Conservation (phyloP, 352 stramenopile species). For the Globisporangium nunn region DNA sequence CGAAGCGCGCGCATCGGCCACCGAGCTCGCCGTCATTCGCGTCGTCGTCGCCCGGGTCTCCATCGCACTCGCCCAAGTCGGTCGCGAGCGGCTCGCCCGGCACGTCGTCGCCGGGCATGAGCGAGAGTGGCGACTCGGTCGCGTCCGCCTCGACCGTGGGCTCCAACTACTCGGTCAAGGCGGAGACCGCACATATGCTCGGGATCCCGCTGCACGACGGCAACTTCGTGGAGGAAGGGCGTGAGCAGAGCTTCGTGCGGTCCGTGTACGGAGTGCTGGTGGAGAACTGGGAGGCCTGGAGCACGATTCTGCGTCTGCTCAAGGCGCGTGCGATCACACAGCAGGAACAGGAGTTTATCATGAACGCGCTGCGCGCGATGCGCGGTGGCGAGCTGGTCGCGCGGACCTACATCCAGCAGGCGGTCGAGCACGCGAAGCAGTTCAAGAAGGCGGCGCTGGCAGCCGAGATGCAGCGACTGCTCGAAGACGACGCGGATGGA, state of each 20-base stretch:
- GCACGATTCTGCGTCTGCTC: constrained; percentile 74
- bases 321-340: constrained; percentile 61
- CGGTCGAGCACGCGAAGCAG: constrained; percentile 47
- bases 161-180: constrained; percentile 76
- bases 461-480: constrained; percentile 33
- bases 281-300: constrained; percentile 83
- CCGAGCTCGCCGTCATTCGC: constrained; percentile 57
- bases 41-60: constrained; percentile 59
- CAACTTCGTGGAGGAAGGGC: constrained; percentile 39
- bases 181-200: constrained; percentile 69
- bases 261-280: constrained; percentile 72
- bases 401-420: constrained; percentile 68
- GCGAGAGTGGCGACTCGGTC: constrained; percentile 50
- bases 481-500: constrained; percentile 15
- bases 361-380: constrained; percentile 63
- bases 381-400: constrained; percentile 51
- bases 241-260: constrained; percentile 52
- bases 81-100: constrained; percentile 37
- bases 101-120: constrained; percentile 57
- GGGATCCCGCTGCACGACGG: constrained; percentile 67
- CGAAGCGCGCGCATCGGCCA: constrained; percentile 54
- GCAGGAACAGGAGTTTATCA: constrained; percentile 76
- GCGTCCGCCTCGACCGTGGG: constrained; percentile 50
- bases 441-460: constrained; percentile 68
- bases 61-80: constrained; percentile 55